These are phyloP conservation scores for Penicillium frequentans DNA, from an alignment of 2,329 filamentous ascomycete species.

Conservation along the genomic window DNA sequence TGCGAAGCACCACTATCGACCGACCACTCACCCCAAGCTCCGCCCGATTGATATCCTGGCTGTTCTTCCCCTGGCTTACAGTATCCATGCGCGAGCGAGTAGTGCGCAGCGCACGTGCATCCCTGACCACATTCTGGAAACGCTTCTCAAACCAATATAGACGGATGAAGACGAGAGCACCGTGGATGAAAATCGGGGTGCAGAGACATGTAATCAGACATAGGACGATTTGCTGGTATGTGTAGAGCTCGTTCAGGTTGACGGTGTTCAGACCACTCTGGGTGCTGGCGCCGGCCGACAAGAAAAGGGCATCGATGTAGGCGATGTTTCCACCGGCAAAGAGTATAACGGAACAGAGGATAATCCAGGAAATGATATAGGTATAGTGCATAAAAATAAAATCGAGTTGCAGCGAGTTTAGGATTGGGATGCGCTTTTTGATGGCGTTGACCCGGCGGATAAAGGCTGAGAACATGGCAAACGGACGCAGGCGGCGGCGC, in stretches of 20 bases:
- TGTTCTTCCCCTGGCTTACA: constrained; percentile 48
- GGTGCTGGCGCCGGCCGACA: constrained; percentile 80
- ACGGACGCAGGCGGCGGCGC: constrained; percentile 9
- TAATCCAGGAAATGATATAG: constrained; percentile 72
- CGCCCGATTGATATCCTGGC: constrained; percentile 33
- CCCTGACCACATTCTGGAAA: constrained; percentile 78
- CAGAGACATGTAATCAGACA: constrained; percentile 71
- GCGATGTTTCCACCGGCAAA: constrained; percentile 63
- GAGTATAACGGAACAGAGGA: constrained; percentile 76
- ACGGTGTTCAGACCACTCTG: constrained; percentile 88
- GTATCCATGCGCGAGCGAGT: constrained; percentile 62
- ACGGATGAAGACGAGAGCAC: constrained; percentile 84
- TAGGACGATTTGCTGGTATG: constrained; percentile 72
- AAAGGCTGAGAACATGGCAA: constrained; percentile 32
- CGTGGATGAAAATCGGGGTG: constrained; percentile 82
- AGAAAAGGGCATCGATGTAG: constrained; percentile 89
- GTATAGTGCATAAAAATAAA: constrained; percentile 58
- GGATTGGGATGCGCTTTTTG: constrained; percentile 38
- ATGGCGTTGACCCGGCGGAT: constrained; percentile 18
- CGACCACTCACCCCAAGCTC: constrained; percentile 40
- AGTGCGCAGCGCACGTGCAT: constrained; percentile 66
- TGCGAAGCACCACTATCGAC: constrained; percentile 40
- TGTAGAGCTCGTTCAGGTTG: constrained; percentile 65
- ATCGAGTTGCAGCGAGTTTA: constrained; percentile 42
- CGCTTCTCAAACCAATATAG: constrained; percentile 98